These are phyloP conservation scores for Xylariales sp. DNA, from an alignment of 2,329 filamentous ascomycete genomes.

Conservation along the genomic window DNA sequence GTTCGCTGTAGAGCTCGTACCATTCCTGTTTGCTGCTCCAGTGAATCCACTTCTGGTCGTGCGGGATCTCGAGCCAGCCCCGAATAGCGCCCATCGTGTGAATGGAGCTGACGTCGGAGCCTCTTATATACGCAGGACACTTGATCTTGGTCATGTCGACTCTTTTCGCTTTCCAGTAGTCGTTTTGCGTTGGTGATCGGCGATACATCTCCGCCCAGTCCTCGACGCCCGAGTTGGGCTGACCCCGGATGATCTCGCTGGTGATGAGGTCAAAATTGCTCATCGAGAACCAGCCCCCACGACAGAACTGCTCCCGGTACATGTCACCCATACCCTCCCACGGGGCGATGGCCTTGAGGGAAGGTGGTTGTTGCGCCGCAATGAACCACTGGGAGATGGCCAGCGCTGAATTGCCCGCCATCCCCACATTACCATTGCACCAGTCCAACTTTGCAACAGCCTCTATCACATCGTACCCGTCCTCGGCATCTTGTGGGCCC, in stretches of 20 bases:
- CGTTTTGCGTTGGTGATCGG: constrained; percentile 25
- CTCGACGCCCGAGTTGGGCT: constrained; percentile 28
- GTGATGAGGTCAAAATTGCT: constrained; percentile 37
- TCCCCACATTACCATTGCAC: neutral
- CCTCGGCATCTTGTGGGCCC: neutral
- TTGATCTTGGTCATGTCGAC: constrained; percentile 29
- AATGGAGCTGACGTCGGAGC: constrained; percentile 25
- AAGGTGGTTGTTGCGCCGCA: neutral
- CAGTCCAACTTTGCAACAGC: neutral
- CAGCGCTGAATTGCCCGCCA: neutral
- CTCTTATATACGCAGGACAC: constrained; percentile 28
- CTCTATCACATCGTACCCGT: neutral
- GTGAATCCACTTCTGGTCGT: constrained; percentile 38
- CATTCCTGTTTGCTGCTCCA: constrained; percentile 37
- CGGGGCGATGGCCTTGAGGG: neutral
- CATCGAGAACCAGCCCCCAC: constrained; percentile 35
- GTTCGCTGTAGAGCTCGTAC: constrained; percentile 35
- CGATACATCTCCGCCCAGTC: constrained; percentile 37
- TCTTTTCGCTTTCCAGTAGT: constrained; percentile 32
- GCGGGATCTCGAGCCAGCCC: constrained; percentile 30
- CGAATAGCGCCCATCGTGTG: constrained; percentile 31
- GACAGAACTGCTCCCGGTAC: constrained; percentile 40
- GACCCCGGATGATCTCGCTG: constrained; percentile 26
- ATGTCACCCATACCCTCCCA: constrained; percentile 39
- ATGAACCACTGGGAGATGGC: neutral